Evolutionary conservation across 2,329 filamentous ascomycete species (phyloP), one percentile per base, ranked within the genome.

Genomic region (Blastomyces emzantsi): DNA sequence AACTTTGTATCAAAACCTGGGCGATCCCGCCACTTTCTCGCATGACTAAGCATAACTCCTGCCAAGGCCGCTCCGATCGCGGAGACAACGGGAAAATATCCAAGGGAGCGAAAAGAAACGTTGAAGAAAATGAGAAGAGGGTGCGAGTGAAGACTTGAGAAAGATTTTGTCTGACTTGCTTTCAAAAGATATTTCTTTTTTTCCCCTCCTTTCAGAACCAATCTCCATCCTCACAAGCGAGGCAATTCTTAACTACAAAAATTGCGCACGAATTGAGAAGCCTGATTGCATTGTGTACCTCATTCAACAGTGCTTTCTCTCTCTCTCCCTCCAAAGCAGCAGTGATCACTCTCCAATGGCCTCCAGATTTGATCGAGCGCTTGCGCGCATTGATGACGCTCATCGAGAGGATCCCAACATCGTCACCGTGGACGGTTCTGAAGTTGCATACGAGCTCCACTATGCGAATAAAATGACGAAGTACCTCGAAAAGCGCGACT

Each of bases 381-480:
- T 92, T 51, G 73, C 80, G 47, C 81, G 86, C 68, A 92, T 95
- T 71, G 90, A 94, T 77, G 82, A 83, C 62, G 90, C 88, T 0
- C 89, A 91, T 75, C 77, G 84, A 63, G 75, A 82, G 67, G 89
- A 92, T 73, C 88, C 89, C 3, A 88, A 79, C 70, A 81, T 80
- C 64, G 74, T 80, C 60, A 79, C 77, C n/a, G 71, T 78, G 63
- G 75, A 80, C 62, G 76, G 73, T 65, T 72, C 74, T 43, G 69
- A 76, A 61, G 70, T 86, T 1, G 88, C 90, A 0, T 92, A 90
- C 76, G 91, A 95, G 76, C 85, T 93, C 1, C 86, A 91, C 78
- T 95, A 95, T 73, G 90, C 90, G 7, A 81, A 82, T 60, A 86
- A 90, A 75, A 92, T 92, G 88, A 90, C 88, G 60, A 77, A 79